phyloP scores from a whole-genome alignment of 768 basidiomycete species.

The Tulasnella sp. region DNA sequence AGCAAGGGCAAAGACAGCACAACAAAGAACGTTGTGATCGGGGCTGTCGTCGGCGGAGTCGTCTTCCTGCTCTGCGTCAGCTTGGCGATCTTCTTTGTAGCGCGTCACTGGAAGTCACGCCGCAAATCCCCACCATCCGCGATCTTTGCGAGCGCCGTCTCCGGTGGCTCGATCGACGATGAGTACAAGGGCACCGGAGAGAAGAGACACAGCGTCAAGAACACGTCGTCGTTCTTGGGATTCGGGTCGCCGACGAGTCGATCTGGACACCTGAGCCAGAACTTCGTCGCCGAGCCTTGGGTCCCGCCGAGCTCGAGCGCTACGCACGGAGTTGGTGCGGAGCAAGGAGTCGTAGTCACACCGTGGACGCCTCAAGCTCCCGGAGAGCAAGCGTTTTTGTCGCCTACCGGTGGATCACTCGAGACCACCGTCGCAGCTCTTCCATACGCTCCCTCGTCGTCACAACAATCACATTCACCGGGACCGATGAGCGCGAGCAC shows the following conservation, averaged over 20 bases:
- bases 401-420: neutral
- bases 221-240: neutral
- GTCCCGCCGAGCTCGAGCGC: neutral
- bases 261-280: neutral
- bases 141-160: neutral
- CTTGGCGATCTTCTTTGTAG: neutral
- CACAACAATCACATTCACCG: neutral
- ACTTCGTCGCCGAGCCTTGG: conserved; percentile 8
- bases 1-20: neutral
- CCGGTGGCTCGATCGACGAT: neutral
- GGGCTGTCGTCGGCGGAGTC: conserved; percentile 13
- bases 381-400: conserved; percentile 6
- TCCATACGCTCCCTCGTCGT: neutral
- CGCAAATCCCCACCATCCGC: neutral
- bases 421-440: neutral
- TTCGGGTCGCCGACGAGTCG: neutral
- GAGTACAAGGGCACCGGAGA: neutral
- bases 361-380: neutral
- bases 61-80: conserved; percentile 7
- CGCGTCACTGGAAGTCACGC: neutral
- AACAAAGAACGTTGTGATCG: neutral
- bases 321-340: neutral
- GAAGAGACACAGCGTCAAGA: neutral
- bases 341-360: neutral
- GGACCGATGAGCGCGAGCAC: neutral